Conservation (phyloP, 352 stramenopile species). For the Pythium aristosporum region DNA sequence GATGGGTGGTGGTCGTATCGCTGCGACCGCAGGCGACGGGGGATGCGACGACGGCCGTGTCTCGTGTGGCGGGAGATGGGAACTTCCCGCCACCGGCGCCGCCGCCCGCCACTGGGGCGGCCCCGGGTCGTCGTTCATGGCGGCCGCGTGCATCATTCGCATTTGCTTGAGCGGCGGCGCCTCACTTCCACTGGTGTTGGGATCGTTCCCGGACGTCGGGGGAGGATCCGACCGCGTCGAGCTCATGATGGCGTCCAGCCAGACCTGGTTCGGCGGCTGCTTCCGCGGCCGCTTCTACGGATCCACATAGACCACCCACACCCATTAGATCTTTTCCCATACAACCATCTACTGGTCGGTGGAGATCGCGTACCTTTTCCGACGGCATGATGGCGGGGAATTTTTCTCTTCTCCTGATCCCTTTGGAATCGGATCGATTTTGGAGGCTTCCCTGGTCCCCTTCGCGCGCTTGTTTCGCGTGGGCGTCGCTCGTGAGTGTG, state of each 20-base stretch:
- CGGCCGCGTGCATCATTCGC: conserved; percentile 2
- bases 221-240: conserved; percentile 41
- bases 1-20: neutral
- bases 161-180: conserved; percentile 8
- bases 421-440: neutral
- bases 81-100: neutral
- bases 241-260: conserved; percentile 76
- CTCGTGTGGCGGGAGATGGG: neutral
- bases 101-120: neutral
- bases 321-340: no score
- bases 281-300: conserved; percentile 25
- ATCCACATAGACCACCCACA: neutral
- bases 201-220: conserved; percentile 29
- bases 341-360: neutral
- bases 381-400: neutral
- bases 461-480: conserved; percentile 5
- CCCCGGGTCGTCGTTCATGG: neutral
- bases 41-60: conserved; percentile 5
- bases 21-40: conserved; percentile 10
- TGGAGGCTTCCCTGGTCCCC: neutral
- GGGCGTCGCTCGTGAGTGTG: neutral
- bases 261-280: conserved; percentile 56
- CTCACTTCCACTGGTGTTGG: neutral
- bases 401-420: neutral
- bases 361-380: neutral